A percentile compares a stretch with the other conserved stretches of the same genome.
These are phyloP conservation scores for Wickerhamomyces rabaulensis DNA, from an alignment of 805 yeast genomes.

Conservation along the genomic window DNA sequence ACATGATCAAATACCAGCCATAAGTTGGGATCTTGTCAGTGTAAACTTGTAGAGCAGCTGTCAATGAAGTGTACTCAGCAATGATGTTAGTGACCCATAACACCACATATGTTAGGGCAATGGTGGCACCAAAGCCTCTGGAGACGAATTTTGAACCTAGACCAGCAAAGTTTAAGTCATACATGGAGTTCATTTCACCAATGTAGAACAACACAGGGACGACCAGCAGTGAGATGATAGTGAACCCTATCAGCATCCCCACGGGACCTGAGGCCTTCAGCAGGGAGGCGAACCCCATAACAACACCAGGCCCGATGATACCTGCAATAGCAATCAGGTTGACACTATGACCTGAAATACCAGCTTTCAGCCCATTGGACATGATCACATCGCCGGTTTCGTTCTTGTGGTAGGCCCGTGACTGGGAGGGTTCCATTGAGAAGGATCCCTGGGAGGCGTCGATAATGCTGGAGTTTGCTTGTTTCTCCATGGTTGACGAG, in stretches of 20 bases:
- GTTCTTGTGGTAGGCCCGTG: conserved; percentile 13
- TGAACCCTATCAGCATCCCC: conserved; percentile 46
- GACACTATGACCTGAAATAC: conserved; percentile 44
- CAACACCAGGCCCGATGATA: conserved; percentile 55
- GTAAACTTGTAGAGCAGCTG: conserved; percentile 44
- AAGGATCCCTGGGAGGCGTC: not conserved
- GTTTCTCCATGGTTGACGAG: not conserved
- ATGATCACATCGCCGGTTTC: conserved; percentile 25
- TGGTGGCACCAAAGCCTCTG: conserved; percentile 52
- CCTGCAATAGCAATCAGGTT: conserved; percentile 52
- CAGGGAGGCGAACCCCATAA: conserved; percentile 50
- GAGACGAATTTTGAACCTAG: conserved; percentile 47
- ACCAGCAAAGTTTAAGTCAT: conserved; percentile 50
- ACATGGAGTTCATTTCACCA: conserved; percentile 51
- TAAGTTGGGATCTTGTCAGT: conserved; percentile 48
- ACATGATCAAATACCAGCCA: conserved; percentile 50
- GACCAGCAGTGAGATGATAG: conserved; percentile 47
- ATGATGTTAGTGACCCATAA: conserved; percentile 53
- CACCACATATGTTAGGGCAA: conserved; percentile 48
- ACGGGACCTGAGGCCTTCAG: conserved; percentile 48
- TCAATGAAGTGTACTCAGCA: conserved; percentile 49
- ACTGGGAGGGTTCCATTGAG: not conserved
- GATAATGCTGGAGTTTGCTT: not conserved
- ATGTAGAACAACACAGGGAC: conserved; percentile 49
- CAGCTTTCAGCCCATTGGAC: conserved; percentile 35